Percentiles rank a stretch among this genome's conserved stretches.
Evolutionary conservation across 495 filamentous ascomycete genomes (phyloP).

Genomic region (Penicillium mononematosum): DNA sequence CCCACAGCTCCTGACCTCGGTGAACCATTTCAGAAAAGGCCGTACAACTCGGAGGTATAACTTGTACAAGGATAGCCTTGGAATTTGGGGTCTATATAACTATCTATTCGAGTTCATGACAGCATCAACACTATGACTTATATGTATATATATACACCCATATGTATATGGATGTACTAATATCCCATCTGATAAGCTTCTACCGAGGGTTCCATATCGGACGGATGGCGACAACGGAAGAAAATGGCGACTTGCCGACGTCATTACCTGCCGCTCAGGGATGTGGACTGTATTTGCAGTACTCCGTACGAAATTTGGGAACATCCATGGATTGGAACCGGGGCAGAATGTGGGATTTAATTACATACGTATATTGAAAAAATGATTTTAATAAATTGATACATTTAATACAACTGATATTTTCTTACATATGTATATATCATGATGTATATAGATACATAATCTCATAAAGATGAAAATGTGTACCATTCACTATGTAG

Average conservation of each 20-base stretch:
- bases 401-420: no score
- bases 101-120: not conserved
- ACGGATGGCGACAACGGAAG: constrained; percentile 19
- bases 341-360: not conserved
- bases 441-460: no score
- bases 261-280: constrained; percentile 27
- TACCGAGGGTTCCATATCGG: constrained; percentile 11
- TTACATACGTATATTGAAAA: no score
- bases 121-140: not conserved
- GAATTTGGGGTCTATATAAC: constrained; percentile 1
- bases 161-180: not conserved
- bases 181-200: constrained; percentile 6
- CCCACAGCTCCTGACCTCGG: constrained; percentile 24
- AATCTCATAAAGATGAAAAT: not conserved
- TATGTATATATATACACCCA: not conserved
- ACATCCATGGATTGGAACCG: not conserved
- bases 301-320: constrained; percentile 3
- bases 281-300: constrained; percentile 8
- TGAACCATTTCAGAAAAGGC: constrained; percentile 26
- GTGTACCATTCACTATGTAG: not conserved
- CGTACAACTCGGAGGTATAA: not conserved
- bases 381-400: no score
- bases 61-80: not conserved
- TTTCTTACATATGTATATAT: no score
- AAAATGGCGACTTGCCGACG: constrained; percentile 39